These are phyloP conservation scores for Entomortierella beljakovae DNA, from an alignment of 192 early-diverging fungal species.

Conservation along the genomic window DNA sequence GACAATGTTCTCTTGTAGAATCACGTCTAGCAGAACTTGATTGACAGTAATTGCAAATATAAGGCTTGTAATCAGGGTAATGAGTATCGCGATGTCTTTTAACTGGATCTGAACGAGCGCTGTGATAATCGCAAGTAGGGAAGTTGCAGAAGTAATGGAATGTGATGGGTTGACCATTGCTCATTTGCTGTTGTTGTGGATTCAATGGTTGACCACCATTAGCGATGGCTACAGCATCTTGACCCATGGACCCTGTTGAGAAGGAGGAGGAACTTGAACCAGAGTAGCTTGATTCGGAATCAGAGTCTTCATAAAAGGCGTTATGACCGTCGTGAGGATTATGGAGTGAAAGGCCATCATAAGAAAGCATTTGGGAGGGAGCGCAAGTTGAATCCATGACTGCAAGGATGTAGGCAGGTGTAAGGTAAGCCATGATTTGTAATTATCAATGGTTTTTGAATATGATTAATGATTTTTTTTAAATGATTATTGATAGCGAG, in stretches of 20 bases:
- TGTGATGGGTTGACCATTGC: conserved; percentile 31
- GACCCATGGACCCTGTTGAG: conserved; percentile 14
- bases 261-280: conserved; percentile 39
- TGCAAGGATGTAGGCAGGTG: conserved; percentile 44
- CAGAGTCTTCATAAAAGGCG: conserved; percentile 35
- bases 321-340: conserved; percentile 19
- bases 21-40: conserved; percentile 41
- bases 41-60: conserved; percentile 53
- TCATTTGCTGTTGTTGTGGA: conserved; percentile 6
- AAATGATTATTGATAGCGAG: too few species aligned
- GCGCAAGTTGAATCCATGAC: conserved; percentile 43
- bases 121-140: conserved; percentile 49
- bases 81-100: conserved; percentile 50
- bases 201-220: neutral
- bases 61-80: conserved; percentile 52
- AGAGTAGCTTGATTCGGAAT: conserved; percentile 44
- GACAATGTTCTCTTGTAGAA: conserved; percentile 39
- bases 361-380: conserved; percentile 44
- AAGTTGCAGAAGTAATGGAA: conserved; percentile 55
- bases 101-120: conserved; percentile 50
- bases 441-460: neutral
- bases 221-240: neutral
- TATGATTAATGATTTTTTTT: too few species aligned
- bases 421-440: neutral
- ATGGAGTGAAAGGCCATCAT: conserved; percentile 28